phyloP scores from a whole-genome alignment of 2,329 filamentous ascomycete genomes.

The Chaetoscypha palmicola region DNA sequence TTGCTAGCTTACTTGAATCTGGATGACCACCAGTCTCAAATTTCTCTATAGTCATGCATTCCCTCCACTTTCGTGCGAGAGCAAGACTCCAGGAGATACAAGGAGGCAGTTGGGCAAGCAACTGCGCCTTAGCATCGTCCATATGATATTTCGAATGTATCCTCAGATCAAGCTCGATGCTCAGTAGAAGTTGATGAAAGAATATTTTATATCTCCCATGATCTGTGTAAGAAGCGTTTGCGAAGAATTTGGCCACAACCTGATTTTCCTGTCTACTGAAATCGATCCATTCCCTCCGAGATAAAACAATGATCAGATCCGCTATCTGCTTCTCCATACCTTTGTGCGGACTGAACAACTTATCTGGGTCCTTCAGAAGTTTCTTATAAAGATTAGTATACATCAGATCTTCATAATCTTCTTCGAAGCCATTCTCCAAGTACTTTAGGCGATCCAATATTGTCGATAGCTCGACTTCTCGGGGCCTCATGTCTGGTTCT shows the following conservation, averaged over 20 bases:
- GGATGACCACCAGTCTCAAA: conserved; percentile 44
- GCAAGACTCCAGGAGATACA: conserved; percentile 67
- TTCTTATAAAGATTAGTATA: conserved; percentile 60
- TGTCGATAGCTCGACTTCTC: conserved; percentile 50
- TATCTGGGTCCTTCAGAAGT: conserved; percentile 62
- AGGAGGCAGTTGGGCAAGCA: conserved; percentile 59
- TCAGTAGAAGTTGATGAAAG: conserved; percentile 70
- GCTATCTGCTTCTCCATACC: conserved; percentile 65
- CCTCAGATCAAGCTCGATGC: conserved; percentile 63
- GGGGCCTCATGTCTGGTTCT: conserved; percentile 51
- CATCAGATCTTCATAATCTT: conserved; percentile 49
- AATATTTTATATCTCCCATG: conserved; percentile 52
- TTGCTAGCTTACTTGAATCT: conserved; percentile 39
- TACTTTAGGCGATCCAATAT: conserved; percentile 54
- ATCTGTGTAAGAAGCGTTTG: conserved; percentile 50
- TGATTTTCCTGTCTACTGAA: conserved; percentile 65
- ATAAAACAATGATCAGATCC: conserved; percentile 63
- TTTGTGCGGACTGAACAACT: conserved; percentile 51
- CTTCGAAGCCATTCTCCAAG: conserved; percentile 48
- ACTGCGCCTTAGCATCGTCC: conserved; percentile 57
- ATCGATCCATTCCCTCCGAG: conserved; percentile 65
- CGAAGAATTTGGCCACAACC: conserved; percentile 66
- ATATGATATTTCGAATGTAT: conserved; percentile 57
- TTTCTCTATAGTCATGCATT: conserved; percentile 60
- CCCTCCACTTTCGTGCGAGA: conserved; percentile 65